A percentile compares a stretch with the other conserved stretches of the same genome.
These are phyloP conservation scores for Malus asiatica DNA, from an alignment of 306 rosid species.

Conservation along the genomic window DNA sequence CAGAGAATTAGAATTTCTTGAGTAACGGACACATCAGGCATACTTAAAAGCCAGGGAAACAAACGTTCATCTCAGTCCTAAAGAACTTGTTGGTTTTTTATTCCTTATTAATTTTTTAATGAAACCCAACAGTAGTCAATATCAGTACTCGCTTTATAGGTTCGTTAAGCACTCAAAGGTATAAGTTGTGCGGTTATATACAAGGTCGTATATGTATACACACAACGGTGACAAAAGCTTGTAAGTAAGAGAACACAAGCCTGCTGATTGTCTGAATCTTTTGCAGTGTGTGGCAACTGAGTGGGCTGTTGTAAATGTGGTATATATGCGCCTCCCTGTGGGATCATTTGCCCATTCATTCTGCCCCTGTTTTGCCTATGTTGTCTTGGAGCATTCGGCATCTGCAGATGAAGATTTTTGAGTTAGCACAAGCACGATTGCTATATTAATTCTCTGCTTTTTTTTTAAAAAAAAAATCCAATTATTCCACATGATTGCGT, in stretches of 20 bases:
- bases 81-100: neutral
- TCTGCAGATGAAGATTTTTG: slow-evolving; percentile 30
- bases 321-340: slow-evolving; percentile 40
- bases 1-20: slow-evolving; percentile 7
- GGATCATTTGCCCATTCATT: slow-evolving; percentile 43
- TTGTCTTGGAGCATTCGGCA: slow-evolving; percentile 52
- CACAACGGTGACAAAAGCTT: neutral
- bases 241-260: slow-evolving; percentile 23
- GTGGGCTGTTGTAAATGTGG: slow-evolving; percentile 38
- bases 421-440: neutral
- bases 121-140: no score
- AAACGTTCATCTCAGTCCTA: neutral
- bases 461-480: neutral
- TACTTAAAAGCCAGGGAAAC: no score
- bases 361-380: slow-evolving; percentile 68
- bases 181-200: neutral
- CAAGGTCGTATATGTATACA: neutral
- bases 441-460: neutral
- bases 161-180: no score
- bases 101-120: neutral
- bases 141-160: no score
- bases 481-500: neutral
- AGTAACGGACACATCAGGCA: neutral
- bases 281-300: slow-evolving; percentile 29
- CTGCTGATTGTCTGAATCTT: slow-evolving; percentile 58